Percentiles rank a stretch among this genome's conserved stretches.
Evolutionary conservation across 495 filamentous ascomycete species (phyloP).

Genomic region (Aspergillus sclerotioniger): DNA sequence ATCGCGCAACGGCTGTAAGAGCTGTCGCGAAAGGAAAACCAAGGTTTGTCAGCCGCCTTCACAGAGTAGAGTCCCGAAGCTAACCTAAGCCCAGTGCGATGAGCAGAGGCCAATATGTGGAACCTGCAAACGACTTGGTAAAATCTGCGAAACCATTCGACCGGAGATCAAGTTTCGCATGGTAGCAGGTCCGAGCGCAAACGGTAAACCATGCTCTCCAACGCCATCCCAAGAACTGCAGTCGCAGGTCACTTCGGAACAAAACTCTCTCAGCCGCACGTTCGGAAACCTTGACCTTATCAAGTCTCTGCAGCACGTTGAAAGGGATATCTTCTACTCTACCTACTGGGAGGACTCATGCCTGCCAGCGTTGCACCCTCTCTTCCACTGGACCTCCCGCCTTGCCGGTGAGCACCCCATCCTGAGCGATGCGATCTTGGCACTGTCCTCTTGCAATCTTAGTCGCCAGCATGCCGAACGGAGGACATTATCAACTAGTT

Average conservation of each 20-base stretch:
- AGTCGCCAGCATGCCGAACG: conserved; percentile 23
- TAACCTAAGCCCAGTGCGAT: conserved; percentile 30
- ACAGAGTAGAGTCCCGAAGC: neutral
- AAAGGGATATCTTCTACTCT: conserved; percentile 29
- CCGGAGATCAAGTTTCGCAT: conserved; percentile 30
- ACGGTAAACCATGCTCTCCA: neutral
- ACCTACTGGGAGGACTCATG: conserved; percentile 29
- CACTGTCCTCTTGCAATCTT: conserved; percentile 28
- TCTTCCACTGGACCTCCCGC: conserved; percentile 13
- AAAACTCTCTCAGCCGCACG: neutral
- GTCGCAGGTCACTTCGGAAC: neutral
- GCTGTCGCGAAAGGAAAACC: conserved; percentile 21
- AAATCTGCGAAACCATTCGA: conserved; percentile 30
- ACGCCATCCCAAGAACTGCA: neutral
- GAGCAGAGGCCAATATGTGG: conserved; percentile 41
- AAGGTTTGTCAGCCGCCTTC: conserved; percentile 6
- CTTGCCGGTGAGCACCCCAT: conserved; percentile 1
- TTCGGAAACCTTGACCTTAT: conserved; percentile 15
- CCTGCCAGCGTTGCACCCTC: conserved; percentile 25
- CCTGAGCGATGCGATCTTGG: conserved; percentile 24
- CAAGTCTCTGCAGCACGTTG: conserved; percentile 23
- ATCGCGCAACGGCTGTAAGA: conserved; percentile 28
- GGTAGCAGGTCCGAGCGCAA: neutral
- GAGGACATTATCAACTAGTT: neutral
- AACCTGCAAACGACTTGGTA: conserved; percentile 36